Evolutionary conservation across 768 basidiomycete genomes (phyloP), one percentile per base, ranked within the genome.

Genomic region (Panaeolus papilionaceus): DNA sequence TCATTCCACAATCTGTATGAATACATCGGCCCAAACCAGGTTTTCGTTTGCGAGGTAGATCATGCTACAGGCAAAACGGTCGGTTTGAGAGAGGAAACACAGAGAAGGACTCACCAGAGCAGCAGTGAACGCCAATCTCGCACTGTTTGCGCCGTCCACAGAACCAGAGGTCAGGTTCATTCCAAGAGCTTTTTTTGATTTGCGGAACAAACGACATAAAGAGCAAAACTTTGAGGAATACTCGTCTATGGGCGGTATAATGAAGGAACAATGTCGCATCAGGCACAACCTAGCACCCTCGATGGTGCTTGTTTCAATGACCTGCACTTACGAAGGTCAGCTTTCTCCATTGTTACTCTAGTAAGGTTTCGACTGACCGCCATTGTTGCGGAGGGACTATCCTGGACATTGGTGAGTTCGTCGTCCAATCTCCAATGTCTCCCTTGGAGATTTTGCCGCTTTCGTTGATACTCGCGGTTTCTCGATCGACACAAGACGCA

Each of bases 221-320:
- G 69, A 64, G 49, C 86, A 87, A 63, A 76, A 75, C 64, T 81
- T 80, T 77, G 77, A 81, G 2, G 58, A 73, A 70, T 86, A 85
- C 66, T 83, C 79, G 16, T 71, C 71, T 1, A 63, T 62, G 2
- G 78, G 73, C 0, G 84, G 83, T 0, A 86, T 73, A 8, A 81
- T 75, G 39, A 71, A 75, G 1, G 71, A 73, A 64, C 86, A 86
- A 28, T 68, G 64, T 42, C 63, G 72, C 4, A 75, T 72, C 0
- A 72, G 69, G 66, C 86, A 86, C 0, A 81, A 67, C 16, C 84
- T 78, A 40, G 83, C 83, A 2, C 76, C 76, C 7, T 75, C 65
- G 20, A 79, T 73, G 40, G 42, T n/a, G 14, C 66, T 62, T 23
- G 63, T 18, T 58, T 58, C 54, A 12, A 16, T 28, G 1, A 37